Base-by-base conservation (phyloP, 495 filamentous ascomycete species). In the Staphylotrichum tortipilum region DNA sequence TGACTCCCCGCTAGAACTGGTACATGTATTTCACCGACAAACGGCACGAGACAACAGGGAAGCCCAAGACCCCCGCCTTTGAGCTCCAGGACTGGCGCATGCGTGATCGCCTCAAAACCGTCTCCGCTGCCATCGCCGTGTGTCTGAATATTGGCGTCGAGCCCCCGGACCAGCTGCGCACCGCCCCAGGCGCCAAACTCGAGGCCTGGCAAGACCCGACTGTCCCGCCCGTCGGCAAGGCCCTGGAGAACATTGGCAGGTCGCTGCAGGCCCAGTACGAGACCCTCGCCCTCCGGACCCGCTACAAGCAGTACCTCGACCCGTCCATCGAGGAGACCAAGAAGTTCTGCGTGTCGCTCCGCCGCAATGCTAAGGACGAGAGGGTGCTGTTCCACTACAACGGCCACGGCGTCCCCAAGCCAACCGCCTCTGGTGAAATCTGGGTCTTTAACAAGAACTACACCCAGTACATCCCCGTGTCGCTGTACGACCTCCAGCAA, bases 391-490 rank as follows among this genome's bases (percentile, higher is more conserved):
- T 97, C 58, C 92, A 99, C 64, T 99, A 97, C 73, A 99, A 99
- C 57, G 92, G 92, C 22, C 92, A 99, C 64, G 92, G 92, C 19
- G 92, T 99, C n/a, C 92, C 92, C 5, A 85, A 95, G 57, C 92
- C 92, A 24, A 99, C 92, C 4, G 80, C 85, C 4, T 96, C 91
- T 3, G 92, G 92, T 9, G 92, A 99, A 66, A 94, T 99, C 11
- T 99, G 92, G 92, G 94, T 97, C 3, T 98, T 99, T 68, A 99
- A 99, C 69, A 90, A 88, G 53, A 95, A 86, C 56, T 99, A 95
- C 62, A 99, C 92, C 0, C 92, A 99, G 66, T 99, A 99, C 58
- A 99, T 99, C 26, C 92, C 92, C 0, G 86, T 99, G 39, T 95
- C 91, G 2, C 69, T 99, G 8, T 97, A 95, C 62, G 92, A 99